Evolutionary conservation across 2,329 filamentous ascomycete species (phyloP).

Genomic region (Colletotrichum kahawae): DNA sequence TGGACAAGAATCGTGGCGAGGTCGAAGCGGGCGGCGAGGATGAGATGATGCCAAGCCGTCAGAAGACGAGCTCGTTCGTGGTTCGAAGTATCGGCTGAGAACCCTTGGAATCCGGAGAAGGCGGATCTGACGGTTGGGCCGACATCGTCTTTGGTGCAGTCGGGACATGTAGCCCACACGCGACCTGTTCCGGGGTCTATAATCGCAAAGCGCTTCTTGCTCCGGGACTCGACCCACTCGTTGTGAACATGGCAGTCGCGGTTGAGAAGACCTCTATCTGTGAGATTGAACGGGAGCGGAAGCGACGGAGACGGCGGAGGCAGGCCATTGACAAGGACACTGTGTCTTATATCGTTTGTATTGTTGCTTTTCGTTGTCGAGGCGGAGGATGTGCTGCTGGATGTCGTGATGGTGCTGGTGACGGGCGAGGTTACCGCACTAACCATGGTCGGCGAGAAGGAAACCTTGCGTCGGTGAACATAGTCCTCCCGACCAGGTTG

Average conservation of each 20-base stretch:
- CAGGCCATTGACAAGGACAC: background rate
- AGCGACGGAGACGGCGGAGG: background rate
- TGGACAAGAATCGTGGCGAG: conserved; percentile 43
- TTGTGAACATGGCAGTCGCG: conserved; percentile 56
- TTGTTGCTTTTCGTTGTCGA: background rate
- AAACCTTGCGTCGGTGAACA: conserved; percentile 12
- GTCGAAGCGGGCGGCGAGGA: conserved; percentile 39
- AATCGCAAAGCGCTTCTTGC: conserved; percentile 54
- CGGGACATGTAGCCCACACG: conserved; percentile 55
- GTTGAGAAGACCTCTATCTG: conserved; percentile 51
- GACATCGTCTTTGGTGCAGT: conserved; percentile 46
- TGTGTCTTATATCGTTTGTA: background rate
- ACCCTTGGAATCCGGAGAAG: conserved; percentile 40
- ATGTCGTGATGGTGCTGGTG: background rate
- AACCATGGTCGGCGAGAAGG: conserved; percentile 17
- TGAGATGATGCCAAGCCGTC: conserved; percentile 39
- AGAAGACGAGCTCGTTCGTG: conserved; percentile 39
- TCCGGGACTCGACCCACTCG: conserved; percentile 48
- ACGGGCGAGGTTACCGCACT: conserved; percentile 7
- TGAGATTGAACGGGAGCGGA: conserved; percentile 45
- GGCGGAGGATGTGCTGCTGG: conserved; percentile 1
- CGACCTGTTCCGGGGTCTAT: conserved; percentile 57
- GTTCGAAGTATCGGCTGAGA: conserved; percentile 41
- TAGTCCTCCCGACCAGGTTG: conserved; percentile 15
- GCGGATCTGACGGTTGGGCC: conserved; percentile 40